phyloP scores from a whole-genome alignment of 2,329 filamentous ascomycete genomes.

The Zymoseptoria crescenta region DNA sequence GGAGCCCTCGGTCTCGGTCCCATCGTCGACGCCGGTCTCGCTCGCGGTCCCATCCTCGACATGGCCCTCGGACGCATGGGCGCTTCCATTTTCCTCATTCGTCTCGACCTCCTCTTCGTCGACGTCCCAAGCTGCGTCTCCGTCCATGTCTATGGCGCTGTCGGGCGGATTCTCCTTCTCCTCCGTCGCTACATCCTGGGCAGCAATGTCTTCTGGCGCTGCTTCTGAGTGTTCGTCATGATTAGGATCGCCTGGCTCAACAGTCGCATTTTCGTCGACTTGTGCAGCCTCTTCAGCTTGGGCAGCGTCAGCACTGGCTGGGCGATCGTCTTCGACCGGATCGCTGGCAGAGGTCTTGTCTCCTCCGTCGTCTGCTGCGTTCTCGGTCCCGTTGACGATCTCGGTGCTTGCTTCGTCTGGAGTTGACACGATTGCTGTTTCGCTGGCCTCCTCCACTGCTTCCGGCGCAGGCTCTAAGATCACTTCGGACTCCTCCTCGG shows the following conservation, averaged over 20 bases:
- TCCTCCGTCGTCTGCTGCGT: neutral
- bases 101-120: neutral
- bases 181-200: neutral
- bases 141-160: neutral
- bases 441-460: neutral
- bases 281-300: neutral
- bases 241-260: neutral
- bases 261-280: neutral
- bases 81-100: neutral
- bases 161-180: neutral
- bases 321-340: neutral
- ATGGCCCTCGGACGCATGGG: neutral
- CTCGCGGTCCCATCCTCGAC: slow-evolving; percentile 5
- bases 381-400: neutral
- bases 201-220: neutral
- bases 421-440: neutral
- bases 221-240: neutral
- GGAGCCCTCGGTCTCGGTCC: slow-evolving; percentile 4
- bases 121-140: neutral
- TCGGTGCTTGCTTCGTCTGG: neutral
- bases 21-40: slow-evolving; percentile 2
- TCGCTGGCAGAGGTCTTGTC: neutral
- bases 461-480: too few relatives aligned
- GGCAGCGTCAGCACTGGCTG: neutral
- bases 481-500: too few relatives aligned